phyloP scores from a whole-genome alignment of 805 yeast species.

The Candida railenensis region DNA sequence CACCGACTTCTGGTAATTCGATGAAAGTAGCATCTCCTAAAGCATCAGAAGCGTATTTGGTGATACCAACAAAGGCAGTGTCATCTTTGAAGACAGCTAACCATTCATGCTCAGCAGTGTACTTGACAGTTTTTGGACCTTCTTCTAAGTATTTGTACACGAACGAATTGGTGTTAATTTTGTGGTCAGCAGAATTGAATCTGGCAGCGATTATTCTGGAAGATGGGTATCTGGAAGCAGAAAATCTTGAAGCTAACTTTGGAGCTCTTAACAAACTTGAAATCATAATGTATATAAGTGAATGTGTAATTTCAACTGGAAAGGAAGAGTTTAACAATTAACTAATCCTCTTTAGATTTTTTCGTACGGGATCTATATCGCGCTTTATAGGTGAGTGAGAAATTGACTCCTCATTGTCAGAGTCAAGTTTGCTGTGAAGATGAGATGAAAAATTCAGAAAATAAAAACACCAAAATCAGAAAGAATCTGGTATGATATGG shows the following conservation, averaged over 20 bases:
- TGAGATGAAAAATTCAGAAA: not conserved
- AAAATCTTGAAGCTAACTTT: constrained; percentile 1
- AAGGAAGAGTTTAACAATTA: not conserved
- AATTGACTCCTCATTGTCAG: not conserved
- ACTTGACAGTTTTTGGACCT: constrained; percentile 55
- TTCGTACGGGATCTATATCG: not conserved
- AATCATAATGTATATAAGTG: constrained; percentile 1
- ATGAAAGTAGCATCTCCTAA: constrained; percentile 95
- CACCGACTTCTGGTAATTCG: constrained; percentile 80
- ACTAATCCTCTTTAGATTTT: not conserved
- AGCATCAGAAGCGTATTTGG: constrained; percentile 93
- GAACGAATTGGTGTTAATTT: constrained; percentile 36
- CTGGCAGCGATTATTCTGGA: constrained; percentile 5
- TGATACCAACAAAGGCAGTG: constrained; percentile 83
- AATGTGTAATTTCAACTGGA: not conserved
- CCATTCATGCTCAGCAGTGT: constrained; percentile 95
- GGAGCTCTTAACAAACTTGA: constrained; percentile 4
- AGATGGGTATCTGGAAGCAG: not conserved
- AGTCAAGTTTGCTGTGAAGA: constrained; percentile 1
- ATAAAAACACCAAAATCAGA: no score
- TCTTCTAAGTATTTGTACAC: constrained; percentile 37
- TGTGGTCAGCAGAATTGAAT: constrained; percentile 32
- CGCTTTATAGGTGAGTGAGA: not conserved
- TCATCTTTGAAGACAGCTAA: constrained; percentile 81
- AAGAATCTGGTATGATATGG: no score